Base-by-base conservation (phyloP, 805 yeast species). In the Clavispora santaluciae region DNA sequence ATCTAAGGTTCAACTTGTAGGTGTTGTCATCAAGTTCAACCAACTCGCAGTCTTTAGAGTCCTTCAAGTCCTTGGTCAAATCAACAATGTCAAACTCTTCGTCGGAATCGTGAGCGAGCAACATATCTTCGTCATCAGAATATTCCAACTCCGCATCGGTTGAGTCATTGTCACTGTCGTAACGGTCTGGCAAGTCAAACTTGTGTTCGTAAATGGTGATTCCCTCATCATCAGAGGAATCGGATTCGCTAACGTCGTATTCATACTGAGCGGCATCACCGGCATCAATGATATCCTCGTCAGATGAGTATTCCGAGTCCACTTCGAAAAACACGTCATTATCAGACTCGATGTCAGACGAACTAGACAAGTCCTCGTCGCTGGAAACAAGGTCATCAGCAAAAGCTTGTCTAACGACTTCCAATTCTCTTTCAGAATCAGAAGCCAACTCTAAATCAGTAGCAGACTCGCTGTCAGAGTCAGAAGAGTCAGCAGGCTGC, bases 41-140 rank as follows among this genome's bases (percentile, higher is more conserved):
- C 43, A 68, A 59, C 54, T 69, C 73, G 49, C 70, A 68, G 54
- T 69, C 75, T 45, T 68, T 68, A 30, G 70, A 62, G 53, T 65
- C 58, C 45, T 61, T 63, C 49, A 69, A 63, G 53, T 69, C 75
- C 33, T 60, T 60, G 34, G 68, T 54, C 53, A 68, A 63, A 49
- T 69, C 74, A 46, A 68, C 62, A 30, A 68, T 53, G 35, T 59
- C 64, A 36, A 54, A 49, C 35, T 62, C 67, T 13, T 56, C 46
- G 37, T 49, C 53, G 17, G 51, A 46, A 43, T 50, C 54, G 21
- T 50, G 36, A 10, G 53, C 53, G 33, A 22, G 22, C 38, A 46
- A 46, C 42, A 42, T 20, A 17, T 38, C 43, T 13, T 41, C 61
- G 37, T 61, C 63, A 33, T 61, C 66, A 21, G 59, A 53, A 41